Conservation (phyloP, 106 monocot species). For the Acorus gramineus region DNA sequence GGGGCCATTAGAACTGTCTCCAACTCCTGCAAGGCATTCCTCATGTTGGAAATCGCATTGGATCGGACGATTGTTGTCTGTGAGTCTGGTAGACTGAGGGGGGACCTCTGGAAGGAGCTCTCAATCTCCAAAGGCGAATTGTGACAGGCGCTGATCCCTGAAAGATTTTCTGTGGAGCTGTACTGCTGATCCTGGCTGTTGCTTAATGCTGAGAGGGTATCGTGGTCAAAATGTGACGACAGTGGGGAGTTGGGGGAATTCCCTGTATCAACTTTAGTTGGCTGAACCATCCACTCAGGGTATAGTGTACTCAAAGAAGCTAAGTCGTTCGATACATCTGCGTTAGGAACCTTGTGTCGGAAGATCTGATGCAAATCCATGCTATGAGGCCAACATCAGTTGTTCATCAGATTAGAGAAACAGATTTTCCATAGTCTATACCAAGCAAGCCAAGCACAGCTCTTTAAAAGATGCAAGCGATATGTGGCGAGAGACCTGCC, state of each 20-base stretch:
- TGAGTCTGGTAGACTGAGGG: neutral
- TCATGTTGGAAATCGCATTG: slow-evolving; percentile 29
- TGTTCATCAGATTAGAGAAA: too few relatives aligned
- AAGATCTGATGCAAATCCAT: slow-evolving; percentile 52
- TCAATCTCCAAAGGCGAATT: slow-evolving; percentile 24
- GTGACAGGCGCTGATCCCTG: slow-evolving; percentile 7
- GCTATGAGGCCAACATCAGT: slow-evolving; percentile 23
- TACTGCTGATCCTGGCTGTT: slow-evolving; percentile 25
- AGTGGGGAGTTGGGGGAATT: slow-evolving; percentile 58
- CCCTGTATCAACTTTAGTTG: slow-evolving; percentile 27
- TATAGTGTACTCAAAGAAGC: slow-evolving; percentile 11
- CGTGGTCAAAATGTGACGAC: slow-evolving; percentile 29
- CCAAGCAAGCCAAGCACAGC: too few relatives aligned
- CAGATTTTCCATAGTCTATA: too few relatives aligned
- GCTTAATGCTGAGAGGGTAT: slow-evolving; percentile 18
- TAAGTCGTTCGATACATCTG: slow-evolving; percentile 10
- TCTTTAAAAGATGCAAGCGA: too few relatives aligned
- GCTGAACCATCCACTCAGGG: slow-evolving; percentile 13
- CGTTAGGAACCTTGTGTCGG: slow-evolving; percentile 19
- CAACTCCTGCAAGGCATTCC: slow-evolving; percentile 50
- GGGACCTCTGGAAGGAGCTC: slow-evolving; percentile 16
- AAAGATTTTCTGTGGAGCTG: slow-evolving; percentile 30
- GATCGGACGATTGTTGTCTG: slow-evolving; percentile 1
- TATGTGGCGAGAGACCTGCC: too few relatives aligned
- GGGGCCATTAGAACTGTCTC: slow-evolving; percentile 76